Percentiles rank a stretch among this genome's conserved stretches.
These are phyloP conservation scores for Malassezia brasiliensis DNA, from an alignment of 1,284 basidiomycete species.

Conservation along the genomic window DNA sequence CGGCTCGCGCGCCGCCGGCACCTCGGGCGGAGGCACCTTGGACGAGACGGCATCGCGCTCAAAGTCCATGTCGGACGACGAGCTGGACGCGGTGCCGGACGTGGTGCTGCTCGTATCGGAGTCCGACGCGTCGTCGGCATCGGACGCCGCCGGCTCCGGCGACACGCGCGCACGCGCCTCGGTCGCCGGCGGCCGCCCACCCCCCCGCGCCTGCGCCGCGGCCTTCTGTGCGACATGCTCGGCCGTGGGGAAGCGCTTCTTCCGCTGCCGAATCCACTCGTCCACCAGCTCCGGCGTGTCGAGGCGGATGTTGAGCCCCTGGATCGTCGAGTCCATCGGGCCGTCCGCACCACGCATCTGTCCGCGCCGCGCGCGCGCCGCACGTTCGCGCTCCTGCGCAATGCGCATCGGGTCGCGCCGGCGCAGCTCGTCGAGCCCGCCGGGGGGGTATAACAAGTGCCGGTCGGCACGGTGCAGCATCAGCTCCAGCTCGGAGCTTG, in stretches of 20 bases:
- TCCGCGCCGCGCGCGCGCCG: slow-evolving; percentile 14
- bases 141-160: too few relatives aligned
- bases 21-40: slow-evolving; percentile 7
- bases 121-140: too few relatives aligned
- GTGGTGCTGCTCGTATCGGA: too few relatives aligned
- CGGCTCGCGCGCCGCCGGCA: neutral
- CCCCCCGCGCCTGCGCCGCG: too few relatives aligned
- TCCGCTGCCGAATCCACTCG: slow-evolving; percentile 44
- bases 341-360: slow-evolving; percentile 23
- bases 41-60: slow-evolving; percentile 18
- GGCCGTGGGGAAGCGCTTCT: slow-evolving; percentile 40
- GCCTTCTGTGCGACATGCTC: slow-evolving; percentile 29
- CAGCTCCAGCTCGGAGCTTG: slow-evolving; percentile 22
- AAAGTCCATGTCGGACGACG: slow-evolving; percentile 16
- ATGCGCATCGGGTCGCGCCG: slow-evolving; percentile 35
- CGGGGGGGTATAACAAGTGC: slow-evolving; percentile 40
- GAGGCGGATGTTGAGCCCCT: slow-evolving; percentile 43
- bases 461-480: slow-evolving; percentile 43
- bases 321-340: slow-evolving; percentile 34
- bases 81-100: neutral
- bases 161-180: too few relatives aligned
- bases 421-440: slow-evolving; percentile 35
- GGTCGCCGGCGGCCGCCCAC: too few relatives aligned
- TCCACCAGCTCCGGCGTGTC: slow-evolving; percentile 40
- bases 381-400: slow-evolving; percentile 31